Percentiles rank a stretch among this genome's conserved stretches.
phyloP scores from a whole-genome alignment of 495 filamentous ascomycete genomes.

The Emericellopsis terricola region DNA sequence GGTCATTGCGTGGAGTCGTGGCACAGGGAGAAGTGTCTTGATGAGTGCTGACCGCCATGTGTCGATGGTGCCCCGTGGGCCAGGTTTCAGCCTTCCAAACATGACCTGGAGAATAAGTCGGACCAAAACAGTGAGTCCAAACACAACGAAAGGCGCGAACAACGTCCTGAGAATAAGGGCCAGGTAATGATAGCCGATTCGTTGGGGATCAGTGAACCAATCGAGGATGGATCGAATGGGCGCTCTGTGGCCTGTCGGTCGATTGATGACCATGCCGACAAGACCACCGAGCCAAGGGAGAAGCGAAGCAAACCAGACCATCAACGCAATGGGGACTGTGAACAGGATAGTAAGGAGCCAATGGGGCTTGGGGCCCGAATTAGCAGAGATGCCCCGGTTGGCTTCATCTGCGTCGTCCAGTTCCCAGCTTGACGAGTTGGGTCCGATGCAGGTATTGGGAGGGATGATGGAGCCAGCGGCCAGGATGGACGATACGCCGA shows the following conservation, averaged over 20 bases:
- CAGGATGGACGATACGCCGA: conserved; percentile 20
- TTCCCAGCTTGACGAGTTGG: conserved; percentile 29
- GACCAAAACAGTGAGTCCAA: conserved; percentile 11
- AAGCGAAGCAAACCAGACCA: conserved; percentile 11
- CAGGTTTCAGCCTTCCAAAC: conserved; percentile 13
- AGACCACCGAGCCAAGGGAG: conserved; percentile 23
- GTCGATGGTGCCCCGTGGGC: conserved; percentile 10
- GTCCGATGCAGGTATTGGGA: conserved; percentile 21
- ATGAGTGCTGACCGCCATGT: conserved; percentile 17
- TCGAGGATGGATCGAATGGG: conserved; percentile 12
- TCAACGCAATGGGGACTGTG: conserved; percentile 12
- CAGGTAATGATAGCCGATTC: conserved; percentile 22
- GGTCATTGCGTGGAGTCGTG: conserved; percentile 13
- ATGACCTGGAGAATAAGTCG: conserved; percentile 6
- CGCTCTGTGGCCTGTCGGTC: conserved; percentile 7
- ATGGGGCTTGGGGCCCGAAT: conserved; percentile 15
- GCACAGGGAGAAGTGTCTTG: conserved; percentile 13
- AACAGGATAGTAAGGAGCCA: conserved; percentile 13
- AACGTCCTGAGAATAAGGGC: conserved; percentile 13
- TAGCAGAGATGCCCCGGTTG: conserved; percentile 15
- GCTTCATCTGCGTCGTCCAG: conserved; percentile 17
- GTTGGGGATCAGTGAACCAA: conserved; percentile 19
- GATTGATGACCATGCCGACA: conserved; percentile 13
- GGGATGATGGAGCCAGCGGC: conserved; percentile 23
- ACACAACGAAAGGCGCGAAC: conserved; percentile 17